Base-by-base conservation (phyloP, 2,329 filamentous ascomycete genomes). In the Dryadomyces sulphureus region DNA sequence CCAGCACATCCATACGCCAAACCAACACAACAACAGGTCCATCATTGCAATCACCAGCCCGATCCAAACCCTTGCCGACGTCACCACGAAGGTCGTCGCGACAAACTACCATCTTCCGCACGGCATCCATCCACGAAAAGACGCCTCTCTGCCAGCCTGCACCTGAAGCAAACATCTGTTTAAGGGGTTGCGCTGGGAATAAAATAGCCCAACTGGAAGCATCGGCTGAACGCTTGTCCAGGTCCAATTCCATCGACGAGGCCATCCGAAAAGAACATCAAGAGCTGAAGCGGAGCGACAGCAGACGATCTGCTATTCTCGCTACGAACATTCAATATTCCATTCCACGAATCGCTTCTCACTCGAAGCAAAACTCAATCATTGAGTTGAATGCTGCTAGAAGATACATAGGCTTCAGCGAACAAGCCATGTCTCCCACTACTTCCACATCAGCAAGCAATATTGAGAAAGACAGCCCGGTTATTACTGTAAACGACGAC, bases 161-260 rank as follows among this genome's bases (percentile, higher is more conserved):
- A 2, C 77, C 80, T 45, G 79, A 83, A 56, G 63, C 75, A 42
- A 75, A 75, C 57, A 69, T 70, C 43, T 69, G 78, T 47, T 74
- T 79, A 48, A 76, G 73, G 22, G 75, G 75, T 27, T 79, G 76
- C 57, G 64, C 72, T 17, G 72, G 71, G 58, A 87, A 82, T n/a
- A n/a, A n/a, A 64, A 79, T 89, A 51, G 77, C 80, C 53, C 75
- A 79, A 43, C 74, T 89, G 51, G 84, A 90, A 62, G 79, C 81
- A 53, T 81, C 78, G 11, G 84, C 84, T 42, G 83, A 88, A 62
- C 73, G 78, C 52, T 68, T 89, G 60, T 84, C 81, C 54, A 74
- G 75, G 65, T 80, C 78, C 47, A 84, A 79, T 51, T 85, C 84
- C 50, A 83, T 88, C 56, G 82, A 83, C 55, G 77, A 84, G 65